phyloP scores from a whole-genome alignment of 2,329 filamentous ascomycete genomes.

The Diaporthe vaccinii region DNA sequence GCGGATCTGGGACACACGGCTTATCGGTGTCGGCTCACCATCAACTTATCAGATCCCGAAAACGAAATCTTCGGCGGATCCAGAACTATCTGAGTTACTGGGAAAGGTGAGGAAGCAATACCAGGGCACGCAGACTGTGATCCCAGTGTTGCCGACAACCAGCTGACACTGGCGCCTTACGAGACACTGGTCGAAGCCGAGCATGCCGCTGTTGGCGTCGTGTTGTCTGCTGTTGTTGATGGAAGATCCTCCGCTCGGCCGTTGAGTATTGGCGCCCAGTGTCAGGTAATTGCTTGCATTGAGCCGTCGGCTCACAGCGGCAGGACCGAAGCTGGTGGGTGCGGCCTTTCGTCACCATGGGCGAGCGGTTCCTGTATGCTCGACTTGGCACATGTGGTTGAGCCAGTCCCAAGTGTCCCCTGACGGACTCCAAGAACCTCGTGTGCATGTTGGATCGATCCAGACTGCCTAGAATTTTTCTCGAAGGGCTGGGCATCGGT shows the following conservation, averaged over 20 bases:
- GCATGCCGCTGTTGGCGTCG: constrained; percentile 9
- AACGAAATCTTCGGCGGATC: not conserved
- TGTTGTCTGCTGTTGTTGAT: not conserved
- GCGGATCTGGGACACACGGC: constrained; percentile 7
- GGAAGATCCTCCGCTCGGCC: constrained; percentile 6
- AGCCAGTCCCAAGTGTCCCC: constrained; percentile 27
- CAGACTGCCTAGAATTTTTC: constrained; percentile 28
- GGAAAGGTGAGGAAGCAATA: not conserved
- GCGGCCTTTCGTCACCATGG: constrained; percentile 34
- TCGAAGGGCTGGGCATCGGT: constrained; percentile 32
- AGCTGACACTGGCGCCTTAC: not conserved
- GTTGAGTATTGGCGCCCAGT: constrained; percentile 25
- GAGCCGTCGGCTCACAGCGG: constrained; percentile 31
- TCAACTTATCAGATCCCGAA: not conserved
- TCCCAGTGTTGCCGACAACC: not conserved
- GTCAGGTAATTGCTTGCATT: constrained; percentile 23
- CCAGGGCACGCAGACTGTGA: constrained; percentile 14
- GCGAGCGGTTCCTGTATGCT: constrained; percentile 9
- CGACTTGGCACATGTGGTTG: constrained; percentile 28
- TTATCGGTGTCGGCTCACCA: constrained; percentile 13
- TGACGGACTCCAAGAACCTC: constrained; percentile 22
- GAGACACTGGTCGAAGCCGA: constrained; percentile 12
- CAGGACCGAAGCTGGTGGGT: constrained; percentile 24
- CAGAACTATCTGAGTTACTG: not conserved
- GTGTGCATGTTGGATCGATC: constrained; percentile 27